phyloP scores from a whole-genome alignment of 2,329 filamentous ascomycete genomes.

The Decorospora gaudefroyi region DNA sequence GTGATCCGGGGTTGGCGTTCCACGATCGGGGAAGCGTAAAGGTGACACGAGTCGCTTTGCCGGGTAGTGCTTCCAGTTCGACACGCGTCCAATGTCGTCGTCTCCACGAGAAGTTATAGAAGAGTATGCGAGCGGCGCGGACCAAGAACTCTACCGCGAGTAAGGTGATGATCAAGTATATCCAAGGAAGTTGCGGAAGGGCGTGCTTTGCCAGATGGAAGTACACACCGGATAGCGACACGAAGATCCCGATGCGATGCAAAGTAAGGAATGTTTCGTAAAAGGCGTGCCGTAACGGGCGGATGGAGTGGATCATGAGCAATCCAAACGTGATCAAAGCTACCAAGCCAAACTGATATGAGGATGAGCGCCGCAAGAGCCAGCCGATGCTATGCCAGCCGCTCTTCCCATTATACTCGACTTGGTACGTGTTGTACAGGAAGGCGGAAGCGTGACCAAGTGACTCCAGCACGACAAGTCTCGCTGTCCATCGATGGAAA shows the following conservation, averaged over 20 bases:
- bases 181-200: slow-evolving; percentile 62
- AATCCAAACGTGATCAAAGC: slow-evolving; percentile 63
- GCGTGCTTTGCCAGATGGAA: slow-evolving; percentile 62
- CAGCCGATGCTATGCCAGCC: slow-evolving; percentile 35
- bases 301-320: slow-evolving; percentile 67
- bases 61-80: slow-evolving; percentile 69
- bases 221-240: slow-evolving; percentile 65
- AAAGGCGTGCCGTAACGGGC: slow-evolving; percentile 72
- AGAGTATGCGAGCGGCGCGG: slow-evolving; percentile 62
- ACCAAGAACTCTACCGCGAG: slow-evolving; percentile 65
- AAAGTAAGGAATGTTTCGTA: slow-evolving; percentile 75
- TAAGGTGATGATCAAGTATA: slow-evolving; percentile 62
- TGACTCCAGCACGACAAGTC: slow-evolving; percentile 70
- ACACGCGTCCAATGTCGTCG: slow-evolving; percentile 61
- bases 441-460: slow-evolving; percentile 66
- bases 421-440: slow-evolving; percentile 49
- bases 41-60: slow-evolving; percentile 71
- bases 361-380: slow-evolving; percentile 47
- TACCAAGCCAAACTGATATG: slow-evolving; percentile 62
- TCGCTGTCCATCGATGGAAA: slow-evolving; percentile 75
- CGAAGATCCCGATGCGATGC: slow-evolving; percentile 66
- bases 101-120: slow-evolving; percentile 65
- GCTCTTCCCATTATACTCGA: slow-evolving; percentile 53
- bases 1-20: slow-evolving; percentile 71
- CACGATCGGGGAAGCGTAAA: slow-evolving; percentile 71